Percentiles rank a stretch among this genome's conserved stretches.
phyloP scores from a whole-genome alignment of 768 basidiomycete genomes.

The Lactarius hengduanensis region DNA sequence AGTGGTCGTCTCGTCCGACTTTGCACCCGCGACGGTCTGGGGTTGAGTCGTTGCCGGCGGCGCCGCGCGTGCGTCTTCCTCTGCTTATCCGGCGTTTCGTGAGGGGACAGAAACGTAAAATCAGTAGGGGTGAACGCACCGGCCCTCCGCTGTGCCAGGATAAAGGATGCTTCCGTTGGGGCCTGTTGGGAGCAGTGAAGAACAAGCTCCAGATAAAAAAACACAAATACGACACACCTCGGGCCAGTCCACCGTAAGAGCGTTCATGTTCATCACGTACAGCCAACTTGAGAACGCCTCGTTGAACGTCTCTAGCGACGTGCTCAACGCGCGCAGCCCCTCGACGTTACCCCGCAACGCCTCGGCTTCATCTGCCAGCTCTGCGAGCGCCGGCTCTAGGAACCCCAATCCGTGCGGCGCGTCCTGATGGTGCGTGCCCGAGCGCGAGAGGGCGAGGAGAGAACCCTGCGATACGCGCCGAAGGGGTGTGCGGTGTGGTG shows the following conservation, averaged over 20 bases:
- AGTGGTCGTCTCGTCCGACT: conserved; percentile 37
- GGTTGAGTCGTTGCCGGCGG: conserved; percentile 33
- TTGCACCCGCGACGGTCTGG: conserved; percentile 38
- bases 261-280: conserved; percentile 93
- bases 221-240: conserved; percentile 49
- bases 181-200: conserved; percentile 23
- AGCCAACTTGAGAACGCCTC: conserved; percentile 91
- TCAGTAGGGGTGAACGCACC: conserved; percentile 41
- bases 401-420: conserved; percentile 85
- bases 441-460: conserved; percentile 79
- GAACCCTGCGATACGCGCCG: conserved; percentile 91
- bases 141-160: conserved; percentile 56
- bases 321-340: conserved; percentile 65
- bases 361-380: conserved; percentile 87
- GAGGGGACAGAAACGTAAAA: neutral
- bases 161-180: conserved; percentile 39
- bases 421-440: conserved; percentile 59
- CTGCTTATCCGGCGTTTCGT: conserved; percentile 36
- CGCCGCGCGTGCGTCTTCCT: conserved; percentile 57
- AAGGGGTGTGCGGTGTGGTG: conserved; percentile 77
- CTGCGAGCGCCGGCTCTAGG: conserved; percentile 77
- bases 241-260: conserved; percentile 90
- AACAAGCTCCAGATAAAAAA: neutral
- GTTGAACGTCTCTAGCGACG: conserved; percentile 82
- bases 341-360: conserved; percentile 73